Conservation (phyloP, 1,284 basidiomycete species). For the Malassezia arunalokei region DNA sequence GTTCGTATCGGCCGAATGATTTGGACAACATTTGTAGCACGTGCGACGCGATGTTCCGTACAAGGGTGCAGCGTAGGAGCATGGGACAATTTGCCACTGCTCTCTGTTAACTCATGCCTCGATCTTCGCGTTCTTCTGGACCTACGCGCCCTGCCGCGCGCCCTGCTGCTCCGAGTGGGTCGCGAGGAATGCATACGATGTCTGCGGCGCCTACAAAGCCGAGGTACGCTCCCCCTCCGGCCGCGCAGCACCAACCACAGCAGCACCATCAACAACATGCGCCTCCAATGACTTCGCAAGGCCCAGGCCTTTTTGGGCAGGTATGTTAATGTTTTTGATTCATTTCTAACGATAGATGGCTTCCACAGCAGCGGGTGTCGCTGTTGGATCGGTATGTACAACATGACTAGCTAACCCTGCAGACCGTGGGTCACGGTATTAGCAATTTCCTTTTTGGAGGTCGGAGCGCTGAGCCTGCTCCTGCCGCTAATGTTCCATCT, state of each 20-base stretch:
- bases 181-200: conserved; percentile 42
- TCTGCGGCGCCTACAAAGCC: conserved; percentile 17
- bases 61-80: too few relatives aligned
- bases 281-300: conserved; percentile 16
- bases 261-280: not conserved
- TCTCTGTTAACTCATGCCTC: conserved; percentile 28
- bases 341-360: conserved; percentile 53
- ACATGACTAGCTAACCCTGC: not conserved
- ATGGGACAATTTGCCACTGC: not conserved
- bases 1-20: not conserved
- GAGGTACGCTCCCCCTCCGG: not conserved
- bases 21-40: not conserved
- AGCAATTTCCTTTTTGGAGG: conserved; percentile 73
- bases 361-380: conserved; percentile 74
- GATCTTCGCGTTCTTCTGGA: conserved; percentile 30
- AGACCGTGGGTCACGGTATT: conserved; percentile 64
- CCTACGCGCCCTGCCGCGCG: conserved; percentile 24
- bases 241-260: not conserved
- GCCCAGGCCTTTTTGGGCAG: conserved; percentile 39
- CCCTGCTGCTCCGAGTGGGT: conserved; percentile 23
- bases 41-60: not conserved
- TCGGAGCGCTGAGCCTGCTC: conserved; percentile 46
- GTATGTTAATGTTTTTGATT: not conserved
- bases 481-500: conserved; percentile 30
- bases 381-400: conserved; percentile 55